These are phyloP conservation scores for Tephrocybe sp. DNA, from an alignment of 768 basidiomycete species.

Conservation along the genomic window DNA sequence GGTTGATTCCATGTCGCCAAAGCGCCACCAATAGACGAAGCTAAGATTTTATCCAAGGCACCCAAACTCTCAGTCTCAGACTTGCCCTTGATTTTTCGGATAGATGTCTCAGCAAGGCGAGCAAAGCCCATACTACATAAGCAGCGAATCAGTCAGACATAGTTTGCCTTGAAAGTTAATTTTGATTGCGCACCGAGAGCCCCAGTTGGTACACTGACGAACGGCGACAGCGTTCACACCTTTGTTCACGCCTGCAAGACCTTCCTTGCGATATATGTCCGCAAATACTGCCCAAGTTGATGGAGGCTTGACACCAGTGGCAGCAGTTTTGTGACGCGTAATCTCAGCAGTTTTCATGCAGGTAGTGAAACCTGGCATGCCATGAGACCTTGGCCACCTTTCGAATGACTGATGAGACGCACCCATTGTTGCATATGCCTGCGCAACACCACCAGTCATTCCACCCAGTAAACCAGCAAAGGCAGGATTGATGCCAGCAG, in stretches of 20 bases:
- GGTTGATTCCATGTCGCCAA: constrained; percentile 99
- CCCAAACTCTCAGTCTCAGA: constrained; percentile 70
- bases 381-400: constrained; percentile 10
- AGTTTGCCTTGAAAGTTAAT: constrained; percentile 1
- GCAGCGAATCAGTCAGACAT: not conserved
- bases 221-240: constrained; percentile 95
- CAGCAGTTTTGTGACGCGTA: constrained; percentile 90
- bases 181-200: constrained; percentile 62
- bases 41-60: constrained; percentile 81
- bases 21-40: constrained; percentile 90
- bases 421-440: constrained; percentile 99
- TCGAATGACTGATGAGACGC: constrained; percentile 34
- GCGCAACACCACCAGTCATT: constrained; percentile 95
- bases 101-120: constrained; percentile 80
- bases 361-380: constrained; percentile 82
- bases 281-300: constrained; percentile 93
- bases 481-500: constrained; percentile 74
- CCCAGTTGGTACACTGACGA: constrained; percentile 93
- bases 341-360: constrained; percentile 99
- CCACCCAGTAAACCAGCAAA: constrained; percentile 89
- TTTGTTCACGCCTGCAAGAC: constrained; percentile 96
- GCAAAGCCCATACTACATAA: constrained; percentile 87
- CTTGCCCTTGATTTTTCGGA: constrained; percentile 78
- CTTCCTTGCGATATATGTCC: constrained; percentile 92
- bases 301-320: constrained; percentile 78